phyloP scores from a whole-genome alignment of 2,329 filamentous ascomycete genomes.

The Fusarium graminum region DNA sequence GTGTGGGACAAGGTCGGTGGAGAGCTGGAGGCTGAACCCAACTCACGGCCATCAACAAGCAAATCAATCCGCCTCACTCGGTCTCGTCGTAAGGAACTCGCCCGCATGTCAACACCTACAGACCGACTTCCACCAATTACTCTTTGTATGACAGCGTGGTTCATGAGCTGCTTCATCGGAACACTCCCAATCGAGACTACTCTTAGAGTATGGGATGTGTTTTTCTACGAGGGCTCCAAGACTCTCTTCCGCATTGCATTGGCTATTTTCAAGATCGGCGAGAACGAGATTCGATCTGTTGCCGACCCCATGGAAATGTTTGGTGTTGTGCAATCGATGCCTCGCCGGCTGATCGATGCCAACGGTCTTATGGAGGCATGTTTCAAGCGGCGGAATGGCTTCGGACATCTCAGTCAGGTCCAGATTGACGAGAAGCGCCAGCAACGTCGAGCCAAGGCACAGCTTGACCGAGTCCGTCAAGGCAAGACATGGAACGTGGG shows the following conservation, averaged over 20 bases:
- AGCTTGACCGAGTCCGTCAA: slow-evolving; percentile 56
- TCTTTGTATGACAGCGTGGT: slow-evolving; percentile 94
- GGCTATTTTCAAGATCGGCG: slow-evolving; percentile 90
- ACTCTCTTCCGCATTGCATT: slow-evolving; percentile 93
- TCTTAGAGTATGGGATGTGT: slow-evolving; percentile 92
- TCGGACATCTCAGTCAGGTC: slow-evolving; percentile 84
- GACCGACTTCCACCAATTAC: slow-evolving; percentile 86
- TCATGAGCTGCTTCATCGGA: slow-evolving; percentile 97
- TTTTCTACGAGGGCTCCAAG: slow-evolving; percentile 95
- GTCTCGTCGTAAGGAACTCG: slow-evolving; percentile 56
- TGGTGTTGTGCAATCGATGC: slow-evolving; percentile 90
- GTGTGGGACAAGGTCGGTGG: slow-evolving; percentile 91
- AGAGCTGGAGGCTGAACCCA: slow-evolving; percentile 71
- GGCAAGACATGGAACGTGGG: slow-evolving; percentile 50
- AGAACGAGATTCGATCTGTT: slow-evolving; percentile 82
- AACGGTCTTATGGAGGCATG: slow-evolving; percentile 86
- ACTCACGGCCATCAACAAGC: slow-evolving; percentile 54
- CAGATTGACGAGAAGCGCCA: slow-evolving; percentile 81
- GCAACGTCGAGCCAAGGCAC: slow-evolving; percentile 71
- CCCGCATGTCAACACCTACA: slow-evolving; percentile 55
- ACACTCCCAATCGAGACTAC: slow-evolving; percentile 93
- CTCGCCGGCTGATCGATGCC: slow-evolving; percentile 83
- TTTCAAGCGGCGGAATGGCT: slow-evolving; percentile 83
- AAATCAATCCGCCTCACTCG: slow-evolving; percentile 55
- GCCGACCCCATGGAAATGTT: slow-evolving; percentile 95